A percentile compares a stretch with the other conserved stretches of the same genome.
These are phyloP conservation scores for Bacterosira constricta DNA, from an alignment of 108 stramenopile species.

Conservation along the genomic window DNA sequence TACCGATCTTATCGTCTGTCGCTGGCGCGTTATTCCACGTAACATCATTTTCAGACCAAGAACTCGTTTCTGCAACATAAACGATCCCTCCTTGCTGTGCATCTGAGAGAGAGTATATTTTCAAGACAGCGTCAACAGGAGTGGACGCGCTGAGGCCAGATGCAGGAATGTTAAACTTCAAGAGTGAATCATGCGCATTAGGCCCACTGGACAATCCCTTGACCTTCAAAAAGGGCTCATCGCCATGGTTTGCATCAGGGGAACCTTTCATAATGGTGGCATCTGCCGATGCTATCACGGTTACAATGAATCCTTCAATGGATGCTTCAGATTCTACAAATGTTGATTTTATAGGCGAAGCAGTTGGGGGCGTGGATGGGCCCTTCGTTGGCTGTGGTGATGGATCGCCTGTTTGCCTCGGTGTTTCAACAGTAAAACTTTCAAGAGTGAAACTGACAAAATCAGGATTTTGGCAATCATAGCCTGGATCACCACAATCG, in stretches of 20 bases:
- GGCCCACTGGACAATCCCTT: constrained; percentile 15
- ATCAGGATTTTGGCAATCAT: constrained; percentile 43
- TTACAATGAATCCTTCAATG: background rate
- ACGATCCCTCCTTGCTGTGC: no score
- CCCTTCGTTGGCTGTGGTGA: background rate
- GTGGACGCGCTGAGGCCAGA: constrained; percentile 8
- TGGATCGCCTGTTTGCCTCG: background rate
- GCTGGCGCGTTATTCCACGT: no score
- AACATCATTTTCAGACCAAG: no score
- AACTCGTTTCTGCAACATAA: no score
- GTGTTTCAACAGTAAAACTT: background rate
- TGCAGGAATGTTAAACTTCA: constrained; percentile 30
- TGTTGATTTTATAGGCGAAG: no score
- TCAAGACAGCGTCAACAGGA: constrained; percentile 18
- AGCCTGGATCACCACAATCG: constrained; percentile 38
- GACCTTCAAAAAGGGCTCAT: constrained; percentile 1
- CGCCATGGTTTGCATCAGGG: constrained; percentile 25
- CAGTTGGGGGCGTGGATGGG: background rate
- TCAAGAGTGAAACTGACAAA: no score
- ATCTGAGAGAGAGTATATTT: constrained; percentile 18
- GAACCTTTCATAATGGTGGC: constrained; percentile 24
- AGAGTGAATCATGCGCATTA: constrained; percentile 25
- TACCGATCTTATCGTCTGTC: no score
- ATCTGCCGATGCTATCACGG: constrained; percentile 9
- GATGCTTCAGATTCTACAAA: no score